Evolutionary conservation across 192 early-diverging fungal species (phyloP), one percentile per base, ranked within the genome.

Genomic region (Chytriomyces sp.): DNA sequence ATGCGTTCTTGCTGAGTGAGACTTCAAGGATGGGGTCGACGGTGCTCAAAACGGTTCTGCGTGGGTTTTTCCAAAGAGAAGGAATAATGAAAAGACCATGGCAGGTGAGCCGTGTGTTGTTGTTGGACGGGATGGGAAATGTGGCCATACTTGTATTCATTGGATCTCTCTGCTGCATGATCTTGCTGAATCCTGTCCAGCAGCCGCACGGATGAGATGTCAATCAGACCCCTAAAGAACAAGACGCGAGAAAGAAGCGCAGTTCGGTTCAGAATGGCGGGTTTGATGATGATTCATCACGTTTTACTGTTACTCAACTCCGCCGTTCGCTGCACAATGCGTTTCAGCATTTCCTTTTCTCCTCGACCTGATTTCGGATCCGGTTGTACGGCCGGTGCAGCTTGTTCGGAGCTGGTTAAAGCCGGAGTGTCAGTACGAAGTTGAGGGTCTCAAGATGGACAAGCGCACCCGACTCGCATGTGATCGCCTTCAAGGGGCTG

Each of bases 201-300:
- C n/a, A 81, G 72, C 4, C 83, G 71, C 26, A 80, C 81, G 13
- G 83, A 79, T 0, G 83, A 84, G 23, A 84, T 84, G 61, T 84
- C 83, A 35, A 84, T 84, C 11, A 83, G 69, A 35, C 77, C 72
- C 69, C 82, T 83, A 45, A 11, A 48, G 45, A 18, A 45, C 44
- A 45, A 77, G 8, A 45, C 0, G 50, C 18, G 49, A 45, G 49
- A 43, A 63, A 9, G 79, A 67, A 13, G 24, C 2, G 50, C 13
- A 43, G 23, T 28, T 20, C 50, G 53, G 18, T 10, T 13, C 13
- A 60, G 24, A 18, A 7, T 8, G 72, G 13, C 16, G 45, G 66
- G 66, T 35, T 64, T 11, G n/a, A 5, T 45, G 20, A 26, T 48
- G 50, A 35, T 35, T 35, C 35, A 76, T 46, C 67, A 18, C 6